Conservation (phyloP, 1,284 basidiomycete species). For the Rhizoctonia solani region DNA sequence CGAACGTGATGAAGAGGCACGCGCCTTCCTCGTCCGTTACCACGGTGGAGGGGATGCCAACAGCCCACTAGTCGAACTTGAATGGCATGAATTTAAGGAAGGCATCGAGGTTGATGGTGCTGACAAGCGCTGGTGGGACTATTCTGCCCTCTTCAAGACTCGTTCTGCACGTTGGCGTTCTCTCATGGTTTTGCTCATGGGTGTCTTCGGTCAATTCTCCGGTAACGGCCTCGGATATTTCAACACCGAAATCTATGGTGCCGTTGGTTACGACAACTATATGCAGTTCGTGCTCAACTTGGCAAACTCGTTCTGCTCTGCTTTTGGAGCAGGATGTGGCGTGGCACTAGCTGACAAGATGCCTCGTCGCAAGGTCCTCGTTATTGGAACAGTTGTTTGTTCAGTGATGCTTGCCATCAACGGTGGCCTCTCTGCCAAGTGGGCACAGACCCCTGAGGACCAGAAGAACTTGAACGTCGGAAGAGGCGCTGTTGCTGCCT, state of each 20-base stretch:
- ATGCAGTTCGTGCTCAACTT: constrained; percentile 59
- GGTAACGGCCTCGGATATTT: constrained; percentile 55
- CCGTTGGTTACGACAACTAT: constrained; percentile 43
- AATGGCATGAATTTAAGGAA: constrained; percentile 62
- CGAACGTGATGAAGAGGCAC: constrained; percentile 40
- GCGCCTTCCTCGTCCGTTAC: constrained; percentile 41
- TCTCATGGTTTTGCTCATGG: constrained; percentile 56
- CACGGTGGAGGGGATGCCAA: constrained; percentile 43
- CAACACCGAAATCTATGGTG: constrained; percentile 45
- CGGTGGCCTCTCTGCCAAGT: constrained; percentile 43
- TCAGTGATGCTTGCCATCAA: constrained; percentile 44
- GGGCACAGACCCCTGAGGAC: constrained; percentile 40
- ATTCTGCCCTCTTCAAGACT: constrained; percentile 45
- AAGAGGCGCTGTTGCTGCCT: constrained; percentile 48
- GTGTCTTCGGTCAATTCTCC: constrained; percentile 58
- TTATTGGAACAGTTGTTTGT: constrained; percentile 41
- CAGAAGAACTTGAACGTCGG: constrained; percentile 44
- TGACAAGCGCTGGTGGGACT: constrained; percentile 66
- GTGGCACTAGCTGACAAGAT: constrained; percentile 54
- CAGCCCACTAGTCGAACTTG: constrained; percentile 47
- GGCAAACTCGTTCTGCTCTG: constrained; percentile 58
- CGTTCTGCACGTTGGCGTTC: constrained; percentile 49
- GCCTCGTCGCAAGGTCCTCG: constrained; percentile 42
- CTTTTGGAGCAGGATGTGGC: constrained; percentile 55
- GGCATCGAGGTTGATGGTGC: constrained; percentile 57